Evolutionary conservation across 352 stramenopile genomes (phyloP).

Genomic region (Phytophthora pinifolia): DNA sequence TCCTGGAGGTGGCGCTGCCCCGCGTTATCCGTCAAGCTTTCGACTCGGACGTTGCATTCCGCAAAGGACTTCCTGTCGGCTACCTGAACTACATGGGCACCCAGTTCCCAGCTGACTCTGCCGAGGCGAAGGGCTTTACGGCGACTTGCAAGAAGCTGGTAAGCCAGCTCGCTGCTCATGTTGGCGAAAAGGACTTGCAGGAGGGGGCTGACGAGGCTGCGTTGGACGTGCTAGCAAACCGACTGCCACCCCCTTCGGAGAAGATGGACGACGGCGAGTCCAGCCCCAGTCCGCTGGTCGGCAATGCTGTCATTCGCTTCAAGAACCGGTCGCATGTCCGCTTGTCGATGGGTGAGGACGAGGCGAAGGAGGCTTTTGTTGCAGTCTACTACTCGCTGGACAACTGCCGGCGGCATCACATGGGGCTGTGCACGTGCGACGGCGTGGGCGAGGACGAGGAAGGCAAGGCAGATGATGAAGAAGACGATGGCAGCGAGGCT

Average conservation of each 20-base stretch:
- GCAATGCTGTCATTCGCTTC: conserved; percentile 52
- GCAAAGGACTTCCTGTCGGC: conserved; percentile 64
- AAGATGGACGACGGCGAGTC: conserved; percentile 18
- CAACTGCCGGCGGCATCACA: conserved; percentile 85
- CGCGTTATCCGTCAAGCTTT: conserved; percentile 79
- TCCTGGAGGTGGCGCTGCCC: conserved; percentile 78
- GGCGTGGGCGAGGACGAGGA: conserved; percentile 31
- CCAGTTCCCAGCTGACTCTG: conserved; percentile 45
- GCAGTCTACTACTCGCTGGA: conserved; percentile 68
- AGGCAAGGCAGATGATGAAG: conserved; percentile 26
- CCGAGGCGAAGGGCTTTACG: conserved; percentile 52
- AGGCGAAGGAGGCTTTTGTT: conserved; percentile 58
- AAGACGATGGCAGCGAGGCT: conserved; percentile 28
- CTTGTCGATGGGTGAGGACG: conserved; percentile 64
- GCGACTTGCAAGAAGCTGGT: conserved; percentile 51
- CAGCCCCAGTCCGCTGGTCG: conserved; percentile 45
- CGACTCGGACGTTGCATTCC: conserved; percentile 73
- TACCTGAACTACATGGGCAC: conserved; percentile 79
- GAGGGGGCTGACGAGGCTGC: conserved; percentile 73
- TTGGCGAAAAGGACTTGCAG: conserved; percentile 59
- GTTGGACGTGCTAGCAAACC: conserved; percentile 75
- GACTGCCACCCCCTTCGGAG: conserved; percentile 47
- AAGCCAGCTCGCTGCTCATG: conserved; percentile 45
- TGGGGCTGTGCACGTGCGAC: conserved; percentile 73
- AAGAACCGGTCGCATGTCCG: conserved; percentile 71